A percentile compares a stretch with the other conserved stretches of the same genome.
These are phyloP conservation scores for Platanus orientalis DNA, from an alignment of 164 flowering plant species.

Conservation along the genomic window DNA sequence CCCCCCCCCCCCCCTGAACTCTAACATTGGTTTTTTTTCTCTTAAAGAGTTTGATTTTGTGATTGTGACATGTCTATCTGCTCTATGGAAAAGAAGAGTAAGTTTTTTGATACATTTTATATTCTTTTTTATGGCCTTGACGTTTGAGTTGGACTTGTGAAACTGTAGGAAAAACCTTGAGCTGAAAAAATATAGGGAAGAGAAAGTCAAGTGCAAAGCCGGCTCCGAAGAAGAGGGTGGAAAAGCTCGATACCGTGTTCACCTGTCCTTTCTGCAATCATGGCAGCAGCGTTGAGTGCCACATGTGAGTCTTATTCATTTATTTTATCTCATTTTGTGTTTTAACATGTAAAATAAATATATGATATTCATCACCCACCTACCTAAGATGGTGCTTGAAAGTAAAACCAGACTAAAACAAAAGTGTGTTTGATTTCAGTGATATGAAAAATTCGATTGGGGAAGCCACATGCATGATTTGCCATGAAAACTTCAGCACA, in stretches of 20 bases:
- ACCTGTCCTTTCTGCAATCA: slow-evolving; percentile 84
- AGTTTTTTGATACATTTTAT: too few relatives aligned
- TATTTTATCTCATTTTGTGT: not conserved
- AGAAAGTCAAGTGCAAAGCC: slow-evolving; percentile 75
- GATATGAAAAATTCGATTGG: slow-evolving; percentile 80
- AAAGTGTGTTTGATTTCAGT: slow-evolving; percentile 32
- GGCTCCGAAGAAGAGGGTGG: slow-evolving; percentile 70
- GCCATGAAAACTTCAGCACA: slow-evolving; percentile 80
- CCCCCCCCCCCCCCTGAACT: too few relatives aligned
- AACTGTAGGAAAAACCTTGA: slow-evolving; percentile 4
- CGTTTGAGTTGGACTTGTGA: too few relatives aligned
- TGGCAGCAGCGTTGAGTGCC: slow-evolving; percentile 76
- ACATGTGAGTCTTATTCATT: slow-evolving; percentile 49
- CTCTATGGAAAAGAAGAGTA: too few relatives aligned
- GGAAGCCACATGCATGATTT: slow-evolving; percentile 70
- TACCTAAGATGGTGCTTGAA: too few relatives aligned
- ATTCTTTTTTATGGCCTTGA: too few relatives aligned
- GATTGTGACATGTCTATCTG: too few relatives aligned
- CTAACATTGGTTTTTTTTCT: too few relatives aligned
- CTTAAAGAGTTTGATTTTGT: too few relatives aligned
- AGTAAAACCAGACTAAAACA: too few relatives aligned
- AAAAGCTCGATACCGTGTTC: slow-evolving; percentile 92
- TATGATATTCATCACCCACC: too few relatives aligned
- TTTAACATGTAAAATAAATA: too few relatives aligned
- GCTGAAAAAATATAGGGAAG: slow-evolving; percentile 49